Evolutionary conservation across 2,329 filamentous ascomycete species (phyloP), one percentile per base, ranked within the genome.

Genomic region (Fusarium brevicatenulatum): DNA sequence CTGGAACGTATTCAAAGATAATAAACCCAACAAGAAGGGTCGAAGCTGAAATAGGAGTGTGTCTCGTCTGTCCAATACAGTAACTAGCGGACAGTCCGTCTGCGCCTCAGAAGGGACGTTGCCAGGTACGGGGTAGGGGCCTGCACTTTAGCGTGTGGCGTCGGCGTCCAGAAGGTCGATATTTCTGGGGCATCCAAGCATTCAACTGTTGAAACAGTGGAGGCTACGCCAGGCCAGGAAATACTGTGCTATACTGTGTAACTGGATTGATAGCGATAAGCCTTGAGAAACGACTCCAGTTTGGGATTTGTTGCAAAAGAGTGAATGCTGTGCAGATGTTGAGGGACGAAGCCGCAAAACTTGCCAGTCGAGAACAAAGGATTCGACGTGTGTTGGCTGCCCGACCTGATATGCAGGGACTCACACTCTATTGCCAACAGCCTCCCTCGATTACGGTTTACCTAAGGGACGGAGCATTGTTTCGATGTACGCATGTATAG

Each of bases 11-110:
- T 34, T 57, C 42, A 58, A 72, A 68, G 74, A 73, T 70, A 68
- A 53, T 69, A 56, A 64, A 54, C 71, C 63, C 72, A 74, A 69
- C 70, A 63, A 66, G 64, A 76, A 54, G 62, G 62, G 57, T 69
- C 66, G 66, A 53, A 64, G 47, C 58, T 68, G 73, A 72, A 76
- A 76, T 76, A 76, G 73, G 73, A 76, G 73, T 74, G 73, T 74
- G 73, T 55, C 49, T 50, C 50, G 55, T 36, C 32, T 49, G 53
- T 53, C 56, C 58, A 60, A 60, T 59, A 53, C 55, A 57, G 62
- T 66, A n/a, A n/a, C n/a, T n/a, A 67, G 49, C 42, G 44, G 56
- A 66, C 62, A 47, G 72, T 55, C 61, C n/a, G 66, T 63, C 71
- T 75, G 74, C 72, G 74, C 74, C 74, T 73, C 72, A 70, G 34